Conservation (phyloP, 1,284 basidiomycete genomes). For the Heterobasidion occidentale region DNA sequence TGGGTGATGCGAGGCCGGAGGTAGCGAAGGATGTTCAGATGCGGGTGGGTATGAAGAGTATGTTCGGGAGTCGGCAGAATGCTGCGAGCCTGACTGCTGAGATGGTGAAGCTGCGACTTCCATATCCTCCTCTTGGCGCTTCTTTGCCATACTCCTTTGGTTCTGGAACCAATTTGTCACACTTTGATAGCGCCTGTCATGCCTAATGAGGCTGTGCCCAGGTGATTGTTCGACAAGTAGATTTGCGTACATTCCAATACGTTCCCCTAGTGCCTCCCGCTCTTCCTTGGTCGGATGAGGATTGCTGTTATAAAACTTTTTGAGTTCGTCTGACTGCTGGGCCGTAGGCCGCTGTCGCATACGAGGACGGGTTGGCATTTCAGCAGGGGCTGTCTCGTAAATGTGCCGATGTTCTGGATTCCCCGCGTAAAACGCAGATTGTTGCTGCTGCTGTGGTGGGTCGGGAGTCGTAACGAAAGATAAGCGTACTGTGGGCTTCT, state of each 20-base stretch:
- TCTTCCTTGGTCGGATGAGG: conserved; percentile 62
- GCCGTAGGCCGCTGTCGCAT: conserved; percentile 54
- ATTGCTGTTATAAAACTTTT: conserved; percentile 50
- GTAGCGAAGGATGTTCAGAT: conserved; percentile 16
- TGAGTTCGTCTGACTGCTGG: conserved; percentile 59
- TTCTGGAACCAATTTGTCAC: conserved; percentile 83
- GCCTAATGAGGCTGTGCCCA: conserved; percentile 12
- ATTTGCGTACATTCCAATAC: conserved; percentile 61
- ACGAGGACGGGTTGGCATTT: conserved; percentile 37
- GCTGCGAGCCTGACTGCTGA: background rate
- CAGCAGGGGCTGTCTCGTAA: conserved; percentile 23
- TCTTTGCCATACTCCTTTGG: conserved; percentile 67
- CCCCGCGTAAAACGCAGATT: conserved; percentile 35
- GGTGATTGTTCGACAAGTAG: conserved; percentile 8
- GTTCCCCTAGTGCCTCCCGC: conserved; percentile 51
- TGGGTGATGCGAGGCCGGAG: conserved; percentile 2
- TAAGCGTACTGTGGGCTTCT: conserved; percentile 4
- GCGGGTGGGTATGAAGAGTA: conserved; percentile 20
- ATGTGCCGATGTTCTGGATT: conserved; percentile 39
- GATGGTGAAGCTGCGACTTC: conserved; percentile 9
- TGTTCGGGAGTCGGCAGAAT: conserved; percentile 16
- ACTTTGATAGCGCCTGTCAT: conserved; percentile 60
- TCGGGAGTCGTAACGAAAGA: conserved; percentile 5
- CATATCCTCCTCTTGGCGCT: conserved; percentile 45
- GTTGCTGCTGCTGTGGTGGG: conserved; percentile 18